These are phyloP conservation scores for Coemansia sp. DNA, from an alignment of 192 early-diverging fungal genomes.

Conservation along the genomic window DNA sequence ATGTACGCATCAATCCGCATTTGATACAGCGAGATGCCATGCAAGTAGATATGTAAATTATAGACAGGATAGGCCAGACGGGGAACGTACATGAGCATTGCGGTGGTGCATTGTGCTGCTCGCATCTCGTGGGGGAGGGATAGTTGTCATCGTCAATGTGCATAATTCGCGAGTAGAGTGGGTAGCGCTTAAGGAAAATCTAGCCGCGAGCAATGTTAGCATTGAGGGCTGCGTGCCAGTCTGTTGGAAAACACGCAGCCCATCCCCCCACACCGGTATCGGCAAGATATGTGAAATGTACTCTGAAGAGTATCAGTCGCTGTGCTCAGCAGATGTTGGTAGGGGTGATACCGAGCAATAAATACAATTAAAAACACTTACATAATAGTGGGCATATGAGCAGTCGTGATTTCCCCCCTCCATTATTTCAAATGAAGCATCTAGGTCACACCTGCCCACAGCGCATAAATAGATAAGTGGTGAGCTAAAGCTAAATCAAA, in stretches of 20 bases:
- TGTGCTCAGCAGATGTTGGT: neutral
- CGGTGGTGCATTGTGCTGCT: neutral
- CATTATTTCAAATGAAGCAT: neutral
- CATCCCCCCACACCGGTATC: neutral
- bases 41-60: neutral
- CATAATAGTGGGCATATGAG: neutral
- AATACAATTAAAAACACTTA: neutral
- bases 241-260: neutral
- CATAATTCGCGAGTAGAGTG: slow-evolving; percentile 1
- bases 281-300: neutral
- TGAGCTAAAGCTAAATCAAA: neutral
- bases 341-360: slow-evolving; percentile 2
- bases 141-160: neutral
- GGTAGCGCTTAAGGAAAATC: neutral
- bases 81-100: neutral
- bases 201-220: neutral
- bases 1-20: neutral
- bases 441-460: neutral
- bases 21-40: neutral
- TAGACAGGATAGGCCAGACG: neutral
- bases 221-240: neutral
- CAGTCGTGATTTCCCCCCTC: neutral
- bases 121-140: neutral
- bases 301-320: neutral
- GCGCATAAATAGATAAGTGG: neutral